Percentiles rank a stretch among this genome's conserved stretches.
These are phyloP conservation scores for Xylariaceae sp. DNA, from an alignment of 2,329 filamentous ascomycete species.

Conservation along the genomic window DNA sequence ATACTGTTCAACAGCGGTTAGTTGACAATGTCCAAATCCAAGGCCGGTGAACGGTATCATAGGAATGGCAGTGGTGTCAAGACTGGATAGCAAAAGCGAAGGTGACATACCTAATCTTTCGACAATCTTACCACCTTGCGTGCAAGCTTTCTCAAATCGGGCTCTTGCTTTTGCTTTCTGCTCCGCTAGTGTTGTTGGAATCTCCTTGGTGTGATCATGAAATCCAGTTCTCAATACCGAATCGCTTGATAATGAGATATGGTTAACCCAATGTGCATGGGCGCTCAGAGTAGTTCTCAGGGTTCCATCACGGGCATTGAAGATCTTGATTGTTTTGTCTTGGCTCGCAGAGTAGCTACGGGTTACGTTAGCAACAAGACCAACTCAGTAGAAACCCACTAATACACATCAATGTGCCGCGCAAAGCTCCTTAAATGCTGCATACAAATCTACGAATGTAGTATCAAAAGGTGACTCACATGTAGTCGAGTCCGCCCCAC, in stretches of 20 bases:
- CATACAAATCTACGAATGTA: too few species aligned
- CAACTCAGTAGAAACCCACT: too few species aligned
- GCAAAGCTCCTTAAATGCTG: too few species aligned
- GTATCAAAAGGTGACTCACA: slow-evolving; percentile 33
- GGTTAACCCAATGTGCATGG: slow-evolving; percentile 95
- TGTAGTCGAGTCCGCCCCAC: slow-evolving; percentile 86
- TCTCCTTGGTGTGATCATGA: slow-evolving; percentile 73
- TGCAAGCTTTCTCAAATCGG: slow-evolving; percentile 83
- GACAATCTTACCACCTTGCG: slow-evolving; percentile 69
- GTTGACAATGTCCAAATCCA: too few species aligned
- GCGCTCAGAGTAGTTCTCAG: slow-evolving; percentile 74
- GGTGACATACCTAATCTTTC: slow-evolving; percentile 62
- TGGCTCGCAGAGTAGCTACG: slow-evolving; percentile 75
- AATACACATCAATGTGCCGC: too few species aligned
- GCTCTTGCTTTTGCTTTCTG: slow-evolving; percentile 73
- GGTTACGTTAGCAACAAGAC: background rate
- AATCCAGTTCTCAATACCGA: slow-evolving; percentile 83
- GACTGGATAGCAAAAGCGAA: slow-evolving; percentile 46
- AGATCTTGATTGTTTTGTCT: slow-evolving; percentile 71
- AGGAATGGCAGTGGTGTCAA: slow-evolving; percentile 51
- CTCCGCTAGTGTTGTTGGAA: slow-evolving; percentile 66
- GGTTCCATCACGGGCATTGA: slow-evolving; percentile 77
- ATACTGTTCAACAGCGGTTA: background rate
- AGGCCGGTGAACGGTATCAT: too few species aligned
- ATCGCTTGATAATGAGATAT: slow-evolving; percentile 89